A percentile compares a stretch with the other conserved stretches of the same genome.
Evolutionary conservation across 352 stramenopile genomes (phyloP).

Genomic region (Pythium angustatum): DNA sequence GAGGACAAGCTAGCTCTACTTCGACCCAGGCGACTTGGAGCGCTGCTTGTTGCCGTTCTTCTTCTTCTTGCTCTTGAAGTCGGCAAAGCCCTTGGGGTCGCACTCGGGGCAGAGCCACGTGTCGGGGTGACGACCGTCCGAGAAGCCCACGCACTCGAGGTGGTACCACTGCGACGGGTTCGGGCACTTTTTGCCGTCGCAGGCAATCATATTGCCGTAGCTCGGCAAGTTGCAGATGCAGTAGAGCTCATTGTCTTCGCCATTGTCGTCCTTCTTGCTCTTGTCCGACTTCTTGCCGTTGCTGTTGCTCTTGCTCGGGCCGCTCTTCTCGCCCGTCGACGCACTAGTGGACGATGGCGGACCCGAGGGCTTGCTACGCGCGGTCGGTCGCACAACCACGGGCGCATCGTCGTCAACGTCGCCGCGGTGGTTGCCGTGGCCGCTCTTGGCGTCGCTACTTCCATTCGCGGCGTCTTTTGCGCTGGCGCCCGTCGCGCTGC

Average conservation of each 20-base stretch:
- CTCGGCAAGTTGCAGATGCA: slow-evolving; percentile 86
- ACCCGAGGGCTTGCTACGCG: slow-evolving; percentile 16
- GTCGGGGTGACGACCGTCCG: slow-evolving; percentile 76
- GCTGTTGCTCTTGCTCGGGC: slow-evolving; percentile 26
- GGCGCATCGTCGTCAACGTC: slow-evolving; percentile 10
- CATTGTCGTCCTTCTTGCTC: slow-evolving; percentile 65
- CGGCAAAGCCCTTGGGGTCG: slow-evolving; percentile 78
- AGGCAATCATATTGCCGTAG: slow-evolving; percentile 90
- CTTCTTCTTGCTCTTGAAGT: slow-evolving; percentile 86
- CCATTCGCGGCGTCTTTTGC: slow-evolving; percentile 12
- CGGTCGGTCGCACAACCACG: slow-evolving; percentile 7
- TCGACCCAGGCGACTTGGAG: slow-evolving; percentile 77
- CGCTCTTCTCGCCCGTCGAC: slow-evolving; percentile 10
- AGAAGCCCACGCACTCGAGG: slow-evolving; percentile 82
- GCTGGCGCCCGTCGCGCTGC: not conserved
- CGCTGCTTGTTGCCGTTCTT: slow-evolving; percentile 62
- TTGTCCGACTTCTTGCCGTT: slow-evolving; percentile 45
- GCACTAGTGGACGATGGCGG: slow-evolving; percentile 5
- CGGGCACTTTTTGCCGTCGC: slow-evolving; percentile 84
- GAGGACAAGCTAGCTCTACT: slow-evolving; percentile 32
- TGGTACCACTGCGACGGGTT: slow-evolving; percentile 90
- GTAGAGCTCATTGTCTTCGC: slow-evolving; percentile 88
- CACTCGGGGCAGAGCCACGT: slow-evolving; percentile 88
- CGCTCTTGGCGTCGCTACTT: slow-evolving; percentile 11
- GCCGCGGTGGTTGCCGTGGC: not conserved